phyloP scores from a whole-genome alignment of 306 rosid species.

The Abrus precatorius region DNA sequence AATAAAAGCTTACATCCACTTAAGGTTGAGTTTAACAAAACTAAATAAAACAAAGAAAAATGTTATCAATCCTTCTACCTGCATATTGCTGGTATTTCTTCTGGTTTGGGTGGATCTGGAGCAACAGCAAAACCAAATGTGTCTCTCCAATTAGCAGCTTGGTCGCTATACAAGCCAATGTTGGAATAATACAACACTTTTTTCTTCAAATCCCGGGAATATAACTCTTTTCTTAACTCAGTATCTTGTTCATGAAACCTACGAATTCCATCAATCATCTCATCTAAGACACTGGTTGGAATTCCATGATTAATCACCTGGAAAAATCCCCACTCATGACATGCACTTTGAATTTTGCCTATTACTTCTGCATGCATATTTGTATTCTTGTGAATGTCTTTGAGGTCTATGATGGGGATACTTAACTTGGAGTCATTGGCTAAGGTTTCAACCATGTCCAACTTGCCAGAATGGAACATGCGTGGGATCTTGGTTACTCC shows the following conservation, averaged over 20 bases:
- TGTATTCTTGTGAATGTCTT: constrained; percentile 14
- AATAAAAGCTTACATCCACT: no score
- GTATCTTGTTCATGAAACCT: constrained; percentile 62
- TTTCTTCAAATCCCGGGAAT: constrained; percentile 39
- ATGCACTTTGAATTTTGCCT: constrained; percentile 37
- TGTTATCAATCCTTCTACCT: constrained; percentile 38
- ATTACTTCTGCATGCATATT: not conserved
- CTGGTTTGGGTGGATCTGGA: constrained; percentile 53
- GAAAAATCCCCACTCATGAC: constrained; percentile 60
- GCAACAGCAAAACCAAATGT: constrained; percentile 46
- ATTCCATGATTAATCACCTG: constrained; percentile 63
- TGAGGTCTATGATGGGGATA: constrained; percentile 50
- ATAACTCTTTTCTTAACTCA: constrained; percentile 46
- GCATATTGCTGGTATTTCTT: constrained; percentile 47
- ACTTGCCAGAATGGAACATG: constrained; percentile 45
- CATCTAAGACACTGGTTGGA: constrained; percentile 44
- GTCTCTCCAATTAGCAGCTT: constrained; percentile 71
- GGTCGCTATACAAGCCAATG: constrained; percentile 45
- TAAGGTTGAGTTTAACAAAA: no score
- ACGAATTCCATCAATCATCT: constrained; percentile 50
- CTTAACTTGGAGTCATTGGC: not conserved
- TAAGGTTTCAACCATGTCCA: not conserved
- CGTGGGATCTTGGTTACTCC: constrained; percentile 58
- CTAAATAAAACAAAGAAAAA: no score
- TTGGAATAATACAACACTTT: constrained; percentile 53